A percentile compares a stretch with the other conserved stretches of the same genome.
phyloP scores from a whole-genome alignment of 2,329 filamentous ascomycete species.

The Zalaria obscura region DNA sequence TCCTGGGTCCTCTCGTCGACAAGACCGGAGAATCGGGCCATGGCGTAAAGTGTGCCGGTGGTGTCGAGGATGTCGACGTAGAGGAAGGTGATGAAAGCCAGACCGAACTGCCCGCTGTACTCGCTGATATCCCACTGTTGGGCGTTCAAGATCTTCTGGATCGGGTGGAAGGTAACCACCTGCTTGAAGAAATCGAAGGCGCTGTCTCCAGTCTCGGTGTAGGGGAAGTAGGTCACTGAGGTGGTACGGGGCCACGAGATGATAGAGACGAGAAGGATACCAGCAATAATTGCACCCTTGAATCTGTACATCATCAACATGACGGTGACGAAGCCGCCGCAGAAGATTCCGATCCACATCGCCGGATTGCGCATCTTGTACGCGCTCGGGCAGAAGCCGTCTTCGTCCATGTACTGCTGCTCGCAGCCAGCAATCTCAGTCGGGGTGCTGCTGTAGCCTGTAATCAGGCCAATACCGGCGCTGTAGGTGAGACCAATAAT shows the following conservation, averaged over 20 bases:
- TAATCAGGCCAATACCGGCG: conserved; percentile 68
- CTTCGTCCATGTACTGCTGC: conserved; percentile 26
- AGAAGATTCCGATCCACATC: conserved; percentile 84
- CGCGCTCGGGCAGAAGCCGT: conserved; percentile 46
- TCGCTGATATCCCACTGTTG: conserved; percentile 59
- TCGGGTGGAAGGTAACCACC: conserved; percentile 72
- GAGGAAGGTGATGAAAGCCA: conserved; percentile 76
- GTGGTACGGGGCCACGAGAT: conserved; percentile 77
- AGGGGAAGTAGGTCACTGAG: conserved; percentile 66
- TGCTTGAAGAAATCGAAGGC: conserved; percentile 78
- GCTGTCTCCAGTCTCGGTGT: conserved; percentile 52
- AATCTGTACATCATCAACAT: conserved; percentile 74
- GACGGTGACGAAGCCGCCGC: conserved; percentile 65
- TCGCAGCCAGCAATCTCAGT: conserved; percentile 64
- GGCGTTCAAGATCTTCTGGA: conserved; percentile 52
- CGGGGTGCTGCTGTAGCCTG: conserved; percentile 53
- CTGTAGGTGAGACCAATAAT: conserved; percentile 65
- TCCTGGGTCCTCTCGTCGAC: conserved; percentile 74
- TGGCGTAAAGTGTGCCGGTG: conserved; percentile 77
- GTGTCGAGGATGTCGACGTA: conserved; percentile 84
- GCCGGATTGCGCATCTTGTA: conserved; percentile 71
- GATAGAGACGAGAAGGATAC: conserved; percentile 71
- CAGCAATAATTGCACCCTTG: conserved; percentile 74
- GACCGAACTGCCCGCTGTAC: conserved; percentile 62
- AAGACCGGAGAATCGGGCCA: conserved; percentile 70